A percentile compares a stretch with the other conserved stretches of the same genome.
Evolutionary conservation across 331 rosid genomes (phyloP).

Genomic region (Pyracantha coccinea): DNA sequence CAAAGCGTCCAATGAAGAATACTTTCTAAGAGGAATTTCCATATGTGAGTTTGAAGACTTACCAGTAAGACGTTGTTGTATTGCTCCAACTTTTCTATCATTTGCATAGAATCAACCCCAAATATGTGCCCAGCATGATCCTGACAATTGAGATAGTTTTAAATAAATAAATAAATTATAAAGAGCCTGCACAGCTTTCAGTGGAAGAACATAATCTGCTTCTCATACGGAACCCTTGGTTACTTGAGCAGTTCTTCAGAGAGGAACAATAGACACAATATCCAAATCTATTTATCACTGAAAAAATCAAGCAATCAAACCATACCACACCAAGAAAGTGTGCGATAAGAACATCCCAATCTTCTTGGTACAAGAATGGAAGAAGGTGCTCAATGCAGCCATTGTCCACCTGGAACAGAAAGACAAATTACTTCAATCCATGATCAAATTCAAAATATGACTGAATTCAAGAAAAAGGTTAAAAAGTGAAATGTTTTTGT

Average conservation of each 20-base stretch:
- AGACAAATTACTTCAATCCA: slow-evolving; percentile 2
- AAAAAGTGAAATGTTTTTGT: background rate
- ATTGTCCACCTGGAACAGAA: slow-evolving; percentile 69
- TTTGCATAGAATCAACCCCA: slow-evolving; percentile 86
- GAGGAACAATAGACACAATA: background rate
- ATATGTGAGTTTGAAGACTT: slow-evolving; percentile 4
- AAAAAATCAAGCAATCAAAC: slow-evolving; percentile 2
- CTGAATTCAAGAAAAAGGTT: background rate
- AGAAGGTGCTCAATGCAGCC: slow-evolving; percentile 89
- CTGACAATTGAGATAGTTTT: slow-evolving; percentile 27
- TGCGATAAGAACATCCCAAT: slow-evolving; percentile 96
- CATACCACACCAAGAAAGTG: slow-evolving; percentile 99
- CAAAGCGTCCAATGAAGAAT: background rate
- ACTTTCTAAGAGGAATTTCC: background rate
- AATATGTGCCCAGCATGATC: slow-evolving; percentile 99
- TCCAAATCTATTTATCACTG: background rate
- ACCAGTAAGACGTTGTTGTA: slow-evolving; percentile 74
- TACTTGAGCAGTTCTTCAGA: too few relatives aligned
- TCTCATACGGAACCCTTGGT: background rate
- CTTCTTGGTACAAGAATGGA: slow-evolving; percentile 71
- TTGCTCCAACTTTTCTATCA: slow-evolving; percentile 89
- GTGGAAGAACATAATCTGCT: background rate
- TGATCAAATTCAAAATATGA: background rate
- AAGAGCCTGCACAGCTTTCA: background rate
- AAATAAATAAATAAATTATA: slow-evolving; percentile 1